These are phyloP conservation scores for Cucurbitaria berberidis DNA, from an alignment of 2,329 filamentous ascomycete genomes.

Conservation along the genomic window DNA sequence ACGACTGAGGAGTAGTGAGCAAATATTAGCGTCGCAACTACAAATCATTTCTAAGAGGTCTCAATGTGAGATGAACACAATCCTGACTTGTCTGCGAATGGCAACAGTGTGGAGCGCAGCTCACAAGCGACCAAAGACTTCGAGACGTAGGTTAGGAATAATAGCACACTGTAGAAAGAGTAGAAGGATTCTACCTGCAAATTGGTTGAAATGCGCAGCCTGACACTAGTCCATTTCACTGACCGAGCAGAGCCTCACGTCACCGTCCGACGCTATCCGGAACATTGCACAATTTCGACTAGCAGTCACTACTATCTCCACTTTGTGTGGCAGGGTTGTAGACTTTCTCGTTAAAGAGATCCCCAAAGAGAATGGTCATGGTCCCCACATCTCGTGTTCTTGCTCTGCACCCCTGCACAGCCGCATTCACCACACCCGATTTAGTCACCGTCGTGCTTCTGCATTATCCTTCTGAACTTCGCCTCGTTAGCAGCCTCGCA, in stretches of 20 bases:
- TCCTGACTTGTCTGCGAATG: too few species aligned
- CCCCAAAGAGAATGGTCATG: background rate
- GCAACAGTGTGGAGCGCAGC: too few species aligned
- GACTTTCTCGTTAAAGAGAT: background rate
- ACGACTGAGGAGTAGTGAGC: too few species aligned
- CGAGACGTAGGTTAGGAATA: too few species aligned
- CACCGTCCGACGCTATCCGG: background rate
- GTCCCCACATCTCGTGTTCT: background rate
- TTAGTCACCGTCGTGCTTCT: background rate
- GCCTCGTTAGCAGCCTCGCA: constrained; percentile 1
- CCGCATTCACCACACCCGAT: background rate
- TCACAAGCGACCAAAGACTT: too few species aligned
- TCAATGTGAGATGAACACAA: too few species aligned
- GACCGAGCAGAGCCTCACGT: background rate
- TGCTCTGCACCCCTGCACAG: background rate
- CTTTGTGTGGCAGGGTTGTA: background rate
- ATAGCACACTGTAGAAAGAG: too few species aligned
- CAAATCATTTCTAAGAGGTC: too few species aligned
- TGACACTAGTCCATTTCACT: background rate
- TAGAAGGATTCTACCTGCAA: too few species aligned
- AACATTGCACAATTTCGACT: background rate
- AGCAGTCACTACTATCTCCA: background rate
- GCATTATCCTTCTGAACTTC: too few species aligned
- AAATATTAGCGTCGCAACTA: too few species aligned
- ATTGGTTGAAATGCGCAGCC: background rate